Evolutionary conservation across 2,329 filamentous ascomycete species (phyloP).

Genomic region (Calonectria naviculata): DNA sequence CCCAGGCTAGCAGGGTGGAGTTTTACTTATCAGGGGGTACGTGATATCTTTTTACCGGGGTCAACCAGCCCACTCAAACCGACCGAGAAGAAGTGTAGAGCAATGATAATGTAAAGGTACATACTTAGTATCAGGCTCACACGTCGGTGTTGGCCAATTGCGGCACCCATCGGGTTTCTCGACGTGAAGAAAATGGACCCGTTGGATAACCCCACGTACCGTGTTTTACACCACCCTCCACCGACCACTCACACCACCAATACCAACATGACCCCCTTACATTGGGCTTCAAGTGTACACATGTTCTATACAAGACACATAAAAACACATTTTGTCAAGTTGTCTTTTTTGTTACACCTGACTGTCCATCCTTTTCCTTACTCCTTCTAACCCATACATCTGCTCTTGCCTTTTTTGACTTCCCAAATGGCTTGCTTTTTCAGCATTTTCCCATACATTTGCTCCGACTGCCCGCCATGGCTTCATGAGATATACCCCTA

Average conservation of each 20-base stretch:
- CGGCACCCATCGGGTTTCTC: no score
- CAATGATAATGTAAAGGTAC: background rate
- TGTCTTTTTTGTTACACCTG: background rate
- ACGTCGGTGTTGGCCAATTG: no score
- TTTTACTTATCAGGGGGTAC: constrained; percentile 23
- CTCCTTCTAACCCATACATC: background rate
- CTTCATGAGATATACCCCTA: background rate
- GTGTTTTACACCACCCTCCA: background rate
- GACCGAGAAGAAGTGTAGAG: background rate
- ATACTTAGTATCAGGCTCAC: background rate
- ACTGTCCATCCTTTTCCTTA: background rate
- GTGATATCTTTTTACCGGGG: constrained; percentile 34
- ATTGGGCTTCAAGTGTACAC: background rate
- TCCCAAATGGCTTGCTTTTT: constrained; percentile 1
- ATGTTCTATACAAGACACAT: background rate
- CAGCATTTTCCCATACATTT: constrained; percentile 1
- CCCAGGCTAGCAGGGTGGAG: constrained; percentile 26
- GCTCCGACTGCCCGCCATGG: background rate
- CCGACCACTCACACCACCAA: background rate
- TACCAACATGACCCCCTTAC: background rate
- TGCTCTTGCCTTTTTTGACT: background rate
- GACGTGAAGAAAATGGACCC: no score
- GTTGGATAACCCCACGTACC: no score
- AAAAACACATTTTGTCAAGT: background rate
- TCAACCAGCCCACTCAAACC: background rate